These are phyloP conservation scores for Parastagonospora avenae DNA, from an alignment of 2,329 filamentous ascomycete species.

Conservation along the genomic window DNA sequence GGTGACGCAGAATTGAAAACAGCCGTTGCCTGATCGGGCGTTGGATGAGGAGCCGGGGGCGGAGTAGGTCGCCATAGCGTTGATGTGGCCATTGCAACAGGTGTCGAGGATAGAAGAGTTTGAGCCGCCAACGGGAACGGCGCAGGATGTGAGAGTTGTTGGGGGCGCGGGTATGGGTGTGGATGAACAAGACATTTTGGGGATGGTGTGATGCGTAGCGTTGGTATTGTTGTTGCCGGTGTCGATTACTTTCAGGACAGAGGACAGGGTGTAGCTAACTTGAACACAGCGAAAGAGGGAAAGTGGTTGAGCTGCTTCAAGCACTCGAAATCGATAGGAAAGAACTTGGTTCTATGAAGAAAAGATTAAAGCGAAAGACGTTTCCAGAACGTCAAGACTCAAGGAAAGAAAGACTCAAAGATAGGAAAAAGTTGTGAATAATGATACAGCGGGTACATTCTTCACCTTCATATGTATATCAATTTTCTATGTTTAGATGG, in stretches of 20 bases:
- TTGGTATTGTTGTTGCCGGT: not conserved
- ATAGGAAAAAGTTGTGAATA: constrained; percentile 2
- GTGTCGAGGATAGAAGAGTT: constrained; percentile 36
- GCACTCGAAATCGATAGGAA: constrained; percentile 4
- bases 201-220: not conserved
- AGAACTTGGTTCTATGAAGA: not conserved
- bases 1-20: constrained; percentile 35
- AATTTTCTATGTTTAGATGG: constrained; percentile 21
- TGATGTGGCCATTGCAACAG: constrained; percentile 39
- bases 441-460: not conserved
- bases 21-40: constrained; percentile 16
- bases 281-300: not conserved
- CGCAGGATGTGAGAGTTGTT: constrained; percentile 26
- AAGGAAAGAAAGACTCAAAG: constrained; percentile 11
- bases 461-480: constrained; percentile 6
- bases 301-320: not conserved
- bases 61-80: constrained; percentile 27
- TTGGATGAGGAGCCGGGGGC: constrained; percentile 13
- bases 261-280: not conserved
- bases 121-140: constrained; percentile 31
- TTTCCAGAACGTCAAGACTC: constrained; percentile 18
- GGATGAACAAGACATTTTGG: constrained; percentile 19
- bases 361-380: constrained; percentile 1
- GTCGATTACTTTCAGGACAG: not conserved
- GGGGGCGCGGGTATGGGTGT: constrained; percentile 26